These are phyloP conservation scores for Calycina herbarum DNA, from an alignment of 2,329 filamentous ascomycete species.

Conservation along the genomic window DNA sequence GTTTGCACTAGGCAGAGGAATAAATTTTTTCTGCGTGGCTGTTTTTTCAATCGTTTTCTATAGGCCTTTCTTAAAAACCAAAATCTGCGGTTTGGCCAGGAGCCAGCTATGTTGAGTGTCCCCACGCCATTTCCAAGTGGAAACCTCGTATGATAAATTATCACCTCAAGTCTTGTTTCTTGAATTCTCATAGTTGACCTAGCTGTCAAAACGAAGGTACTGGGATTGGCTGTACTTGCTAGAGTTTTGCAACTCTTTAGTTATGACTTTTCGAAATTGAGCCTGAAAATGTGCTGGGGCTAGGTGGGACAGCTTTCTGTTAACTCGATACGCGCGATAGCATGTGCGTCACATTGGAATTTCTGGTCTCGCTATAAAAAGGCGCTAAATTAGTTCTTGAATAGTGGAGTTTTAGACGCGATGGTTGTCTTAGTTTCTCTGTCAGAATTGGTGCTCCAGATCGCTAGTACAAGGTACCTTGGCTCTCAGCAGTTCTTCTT, in stretches of 20 bases:
- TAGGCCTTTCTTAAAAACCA: background rate
- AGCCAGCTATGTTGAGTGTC: background rate
- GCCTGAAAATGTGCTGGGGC: no score
- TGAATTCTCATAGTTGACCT: background rate
- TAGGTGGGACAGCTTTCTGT: no score
- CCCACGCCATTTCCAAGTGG: background rate
- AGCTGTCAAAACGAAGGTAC: background rate
- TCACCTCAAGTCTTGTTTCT: background rate
- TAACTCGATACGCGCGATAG: no score
- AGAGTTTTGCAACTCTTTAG: background rate
- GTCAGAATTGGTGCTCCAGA: background rate
- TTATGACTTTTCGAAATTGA: no score
- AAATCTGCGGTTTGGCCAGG: background rate
- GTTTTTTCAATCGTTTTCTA: background rate
- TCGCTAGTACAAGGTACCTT: background rate
- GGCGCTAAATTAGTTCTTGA: background rate
- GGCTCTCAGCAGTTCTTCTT: background rate
- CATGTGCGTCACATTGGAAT: no score
- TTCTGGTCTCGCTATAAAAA: background rate
- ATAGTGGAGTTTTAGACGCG: background rate
- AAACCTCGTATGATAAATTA: background rate
- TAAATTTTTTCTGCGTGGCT: background rate
- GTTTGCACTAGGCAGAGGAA: background rate
- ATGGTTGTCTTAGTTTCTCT: background rate
- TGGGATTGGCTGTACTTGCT: background rate